Evolutionary conservation across 2,329 filamentous ascomycete genomes (phyloP).

Genomic region (Fusarium sulawesiense): DNA sequence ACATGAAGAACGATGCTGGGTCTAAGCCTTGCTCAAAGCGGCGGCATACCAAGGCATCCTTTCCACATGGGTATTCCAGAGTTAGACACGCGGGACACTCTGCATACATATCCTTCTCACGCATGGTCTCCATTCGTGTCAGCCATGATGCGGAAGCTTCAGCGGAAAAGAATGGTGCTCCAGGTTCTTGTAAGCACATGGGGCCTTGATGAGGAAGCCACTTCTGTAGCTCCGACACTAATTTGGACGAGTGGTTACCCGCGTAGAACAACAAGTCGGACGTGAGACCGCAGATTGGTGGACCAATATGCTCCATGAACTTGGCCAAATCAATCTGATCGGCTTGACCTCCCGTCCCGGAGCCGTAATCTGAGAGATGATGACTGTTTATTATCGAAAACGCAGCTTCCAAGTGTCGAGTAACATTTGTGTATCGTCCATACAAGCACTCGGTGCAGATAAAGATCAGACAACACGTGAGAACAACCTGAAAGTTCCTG

Average conservation of each 20-base stretch:
- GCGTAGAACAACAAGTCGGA: slow-evolving; percentile 14
- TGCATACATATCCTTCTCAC: neutral
- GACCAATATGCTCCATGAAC: slow-evolving; percentile 19
- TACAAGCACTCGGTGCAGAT: slow-evolving; percentile 23
- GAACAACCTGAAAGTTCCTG: neutral
- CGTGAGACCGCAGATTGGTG: slow-evolving; percentile 1
- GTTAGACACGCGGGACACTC: neutral
- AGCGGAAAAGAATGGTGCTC: slow-evolving; percentile 5
- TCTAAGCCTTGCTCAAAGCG: neutral
- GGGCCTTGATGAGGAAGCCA: slow-evolving; percentile 10
- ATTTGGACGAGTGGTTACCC: slow-evolving; percentile 5
- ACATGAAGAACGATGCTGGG: neutral
- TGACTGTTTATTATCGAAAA: neutral
- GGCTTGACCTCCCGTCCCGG: too few species aligned
- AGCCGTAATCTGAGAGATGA: neutral
- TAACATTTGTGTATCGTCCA: neutral
- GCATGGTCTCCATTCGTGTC: neutral
- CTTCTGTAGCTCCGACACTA: neutral
- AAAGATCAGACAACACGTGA: slow-evolving; percentile 24
- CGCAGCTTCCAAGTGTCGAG: slow-evolving; percentile 8
- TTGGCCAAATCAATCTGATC: neutral
- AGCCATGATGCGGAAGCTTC: slow-evolving; percentile 7
- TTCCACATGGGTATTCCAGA: neutral
- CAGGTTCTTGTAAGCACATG: neutral
- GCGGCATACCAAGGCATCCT: neutral